Percentiles rank a stretch among this genome's conserved stretches.
Conservation (phyloP, 257 asterid species). For the Solanum gracilifrons region DNA sequence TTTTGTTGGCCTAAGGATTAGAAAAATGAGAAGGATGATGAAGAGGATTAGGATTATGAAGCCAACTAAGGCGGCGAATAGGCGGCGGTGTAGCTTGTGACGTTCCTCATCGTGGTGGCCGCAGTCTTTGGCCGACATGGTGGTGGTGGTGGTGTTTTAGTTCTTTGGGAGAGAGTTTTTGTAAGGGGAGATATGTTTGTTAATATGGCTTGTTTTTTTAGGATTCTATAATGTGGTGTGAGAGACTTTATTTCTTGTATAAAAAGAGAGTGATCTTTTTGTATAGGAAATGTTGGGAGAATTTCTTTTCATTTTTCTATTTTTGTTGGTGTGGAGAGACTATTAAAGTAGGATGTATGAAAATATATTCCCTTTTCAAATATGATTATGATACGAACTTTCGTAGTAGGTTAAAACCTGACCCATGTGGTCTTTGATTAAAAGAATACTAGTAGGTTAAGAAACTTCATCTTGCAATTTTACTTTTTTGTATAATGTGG, state of each 20-base stretch:
- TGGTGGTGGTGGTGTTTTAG: neutral
- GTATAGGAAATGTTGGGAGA: neutral
- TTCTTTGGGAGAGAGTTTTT: neutral
- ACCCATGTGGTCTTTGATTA: too few species aligned
- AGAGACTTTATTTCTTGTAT: neutral
- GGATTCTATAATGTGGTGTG: neutral
- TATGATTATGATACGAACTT: neutral
- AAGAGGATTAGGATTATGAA: conserved; percentile 25
- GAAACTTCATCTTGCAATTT: neutral
- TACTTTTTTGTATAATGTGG: neutral
- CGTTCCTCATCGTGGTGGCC: conserved; percentile 27
- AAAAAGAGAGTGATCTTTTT: neutral
- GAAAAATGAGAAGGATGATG: conserved; percentile 31
- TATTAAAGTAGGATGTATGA: neutral
- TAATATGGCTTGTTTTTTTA: neutral
- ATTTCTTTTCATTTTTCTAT: neutral
- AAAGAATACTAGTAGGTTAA: neutral
- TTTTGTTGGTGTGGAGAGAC: neutral
- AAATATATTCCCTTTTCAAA: neutral
- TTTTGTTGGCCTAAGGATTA: conserved; percentile 48
- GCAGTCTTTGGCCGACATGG: conserved; percentile 40
- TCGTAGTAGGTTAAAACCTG: neutral
- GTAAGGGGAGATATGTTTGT: neutral
- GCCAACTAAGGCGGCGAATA: conserved; percentile 5
- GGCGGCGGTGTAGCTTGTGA: conserved; percentile 22